phyloP scores from a whole-genome alignment of 2,329 filamentous ascomycete genomes.

The Aureobasidium melanogenum region DNA sequence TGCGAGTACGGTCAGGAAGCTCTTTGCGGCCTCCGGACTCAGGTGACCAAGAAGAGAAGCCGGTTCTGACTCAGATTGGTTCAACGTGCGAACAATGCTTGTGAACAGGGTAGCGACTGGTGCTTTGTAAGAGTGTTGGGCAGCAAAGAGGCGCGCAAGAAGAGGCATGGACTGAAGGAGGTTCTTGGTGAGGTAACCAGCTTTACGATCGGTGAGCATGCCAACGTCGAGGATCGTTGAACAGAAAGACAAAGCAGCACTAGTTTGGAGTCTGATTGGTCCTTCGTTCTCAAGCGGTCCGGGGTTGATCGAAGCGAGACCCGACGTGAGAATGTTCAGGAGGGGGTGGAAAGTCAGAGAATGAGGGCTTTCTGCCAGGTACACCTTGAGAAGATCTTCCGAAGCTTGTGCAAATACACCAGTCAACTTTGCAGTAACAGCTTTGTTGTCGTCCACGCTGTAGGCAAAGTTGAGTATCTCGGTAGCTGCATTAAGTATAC shows the following conservation, averaged over 20 bases:
- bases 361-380: conserved; percentile 60
- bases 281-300: conserved; percentile 10
- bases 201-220: conserved; percentile 52
- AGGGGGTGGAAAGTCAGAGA: conserved; percentile 71
- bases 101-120: conserved; percentile 63
- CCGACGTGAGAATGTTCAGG: conserved; percentile 58
- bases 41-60: conserved; percentile 91
- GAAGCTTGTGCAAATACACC: conserved; percentile 63
- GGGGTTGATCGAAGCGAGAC: conserved; percentile 22
- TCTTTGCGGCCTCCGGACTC: conserved; percentile 70
- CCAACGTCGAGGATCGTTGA: conserved; percentile 63
- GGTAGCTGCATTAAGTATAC: conserved; percentile 61
- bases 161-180: conserved; percentile 74
- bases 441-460: conserved; percentile 57
- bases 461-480: conserved; percentile 64
- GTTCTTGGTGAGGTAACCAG: conserved; percentile 55
- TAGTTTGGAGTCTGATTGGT: conserved; percentile 40
- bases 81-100: conserved; percentile 62
- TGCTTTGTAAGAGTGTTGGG: conserved; percentile 55
- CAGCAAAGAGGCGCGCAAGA: conserved; percentile 66
- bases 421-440: conserved; percentile 44
- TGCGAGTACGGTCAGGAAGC: conserved; percentile 71
- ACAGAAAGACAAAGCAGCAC: conserved; percentile 56
- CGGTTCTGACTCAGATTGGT: conserved; percentile 57
- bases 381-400: conserved; percentile 65